These are phyloP conservation scores for Lathyrus tuberosus DNA, from an alignment of 306 rosid species.

Conservation along the genomic window DNA sequence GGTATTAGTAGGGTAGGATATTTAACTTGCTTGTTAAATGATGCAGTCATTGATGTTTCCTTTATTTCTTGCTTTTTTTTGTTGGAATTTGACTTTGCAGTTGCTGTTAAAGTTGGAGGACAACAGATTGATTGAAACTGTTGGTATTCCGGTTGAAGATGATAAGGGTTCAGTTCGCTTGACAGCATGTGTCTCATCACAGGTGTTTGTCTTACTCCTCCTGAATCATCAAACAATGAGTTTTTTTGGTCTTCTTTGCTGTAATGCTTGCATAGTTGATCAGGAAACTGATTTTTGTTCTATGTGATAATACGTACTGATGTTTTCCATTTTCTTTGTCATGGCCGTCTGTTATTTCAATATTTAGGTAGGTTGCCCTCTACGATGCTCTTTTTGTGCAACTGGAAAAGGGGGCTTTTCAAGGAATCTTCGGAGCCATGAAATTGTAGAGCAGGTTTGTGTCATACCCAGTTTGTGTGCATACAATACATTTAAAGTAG, in stretches of 20 bases:
- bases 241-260: slow-evolving; percentile 28
- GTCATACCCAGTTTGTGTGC: slow-evolving; percentile 22
- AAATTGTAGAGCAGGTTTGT: slow-evolving; percentile 90
- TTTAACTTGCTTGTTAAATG: slow-evolving; percentile 31
- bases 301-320: slow-evolving; percentile 24
- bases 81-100: slow-evolving; percentile 53
- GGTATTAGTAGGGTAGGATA: slow-evolving; percentile 25
- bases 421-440: slow-evolving; percentile 83
- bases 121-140: slow-evolving; percentile 90
- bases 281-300: slow-evolving; percentile 21
- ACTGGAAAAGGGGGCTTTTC: slow-evolving; percentile 97
- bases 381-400: slow-evolving; percentile 96
- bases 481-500: slow-evolving; percentile 9
- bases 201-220: slow-evolving; percentile 53
- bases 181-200: slow-evolving; percentile 96
- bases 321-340: slow-evolving; percentile 16
- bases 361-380: slow-evolving; percentile 87
- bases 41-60: slow-evolving; percentile 18
- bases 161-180: slow-evolving; percentile 67
- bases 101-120: slow-evolving; percentile 87
- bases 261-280: slow-evolving; percentile 29
- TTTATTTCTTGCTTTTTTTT: slow-evolving; percentile 17
- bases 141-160: slow-evolving; percentile 85
- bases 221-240: slow-evolving; percentile 17
- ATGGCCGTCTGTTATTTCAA: slow-evolving; percentile 32